phyloP scores from a whole-genome alignment of 2,329 filamentous ascomycete genomes.

The Aspergillus uvarum region DNA sequence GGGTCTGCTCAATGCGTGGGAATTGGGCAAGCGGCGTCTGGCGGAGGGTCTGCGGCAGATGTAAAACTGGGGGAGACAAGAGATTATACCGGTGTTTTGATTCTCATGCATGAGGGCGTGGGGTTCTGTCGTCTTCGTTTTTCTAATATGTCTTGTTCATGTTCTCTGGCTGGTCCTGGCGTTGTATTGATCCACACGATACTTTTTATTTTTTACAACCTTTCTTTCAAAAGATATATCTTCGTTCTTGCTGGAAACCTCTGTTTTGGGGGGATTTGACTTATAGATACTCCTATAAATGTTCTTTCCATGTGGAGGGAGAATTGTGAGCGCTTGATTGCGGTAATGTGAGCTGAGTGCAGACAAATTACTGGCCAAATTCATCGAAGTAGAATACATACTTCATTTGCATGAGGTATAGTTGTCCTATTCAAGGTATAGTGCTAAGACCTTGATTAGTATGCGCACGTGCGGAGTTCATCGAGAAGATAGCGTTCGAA shows the following conservation, averaged over 20 bases:
- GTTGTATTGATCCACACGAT: conserved; percentile 29
- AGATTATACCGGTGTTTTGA: background rate
- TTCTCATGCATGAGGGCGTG: conserved; percentile 13
- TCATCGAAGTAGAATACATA: background rate
- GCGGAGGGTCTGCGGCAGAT: conserved; percentile 79
- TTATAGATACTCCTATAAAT: conserved; percentile 27
- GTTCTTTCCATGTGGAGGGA: conserved; percentile 4
- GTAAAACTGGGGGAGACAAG: conserved; percentile 20
- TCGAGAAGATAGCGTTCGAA: conserved; percentile 3
- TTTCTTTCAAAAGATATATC: conserved; percentile 8
- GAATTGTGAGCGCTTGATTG: background rate
- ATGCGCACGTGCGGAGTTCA: background rate
- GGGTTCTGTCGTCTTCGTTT: conserved; percentile 20
- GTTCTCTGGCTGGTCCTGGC: conserved; percentile 39
- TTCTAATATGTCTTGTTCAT: conserved; percentile 23
- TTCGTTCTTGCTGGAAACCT: conserved; percentile 17
- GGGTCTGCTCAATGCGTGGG: conserved; percentile 88
- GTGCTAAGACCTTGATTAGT: background rate
- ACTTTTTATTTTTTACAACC: conserved; percentile 23
- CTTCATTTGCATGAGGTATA: background rate
- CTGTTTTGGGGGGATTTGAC: conserved; percentile 13
- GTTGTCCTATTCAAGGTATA: background rate
- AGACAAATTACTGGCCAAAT: background rate
- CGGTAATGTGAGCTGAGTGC: background rate
- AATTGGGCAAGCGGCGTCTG: conserved; percentile 88